Conservation (phyloP, 768 basidiomycete genomes). For the Boletellus sp. region DNA sequence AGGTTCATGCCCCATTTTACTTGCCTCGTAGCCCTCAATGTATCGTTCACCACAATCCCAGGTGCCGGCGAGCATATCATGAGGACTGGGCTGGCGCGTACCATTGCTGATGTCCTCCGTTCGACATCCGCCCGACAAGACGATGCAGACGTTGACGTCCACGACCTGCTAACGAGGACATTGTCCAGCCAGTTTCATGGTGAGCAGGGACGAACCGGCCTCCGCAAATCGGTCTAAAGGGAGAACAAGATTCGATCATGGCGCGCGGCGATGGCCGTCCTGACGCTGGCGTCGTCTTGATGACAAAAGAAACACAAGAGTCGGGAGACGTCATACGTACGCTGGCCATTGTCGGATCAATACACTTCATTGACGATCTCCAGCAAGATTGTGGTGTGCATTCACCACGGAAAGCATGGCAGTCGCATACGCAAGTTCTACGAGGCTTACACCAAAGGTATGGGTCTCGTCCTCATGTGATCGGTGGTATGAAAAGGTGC, state of each 20-base stretch:
- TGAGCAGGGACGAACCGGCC: constrained; percentile 28
- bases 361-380: not conserved
- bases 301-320: constrained; percentile 45
- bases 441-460: constrained; percentile 57
- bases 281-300: constrained; percentile 59
- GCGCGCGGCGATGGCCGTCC: constrained; percentile 42
- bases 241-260: constrained; percentile 32
- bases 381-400: constrained; percentile 76
- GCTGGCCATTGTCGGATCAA: not conserved
- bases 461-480: not conserved
- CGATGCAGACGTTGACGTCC: constrained; percentile 45
- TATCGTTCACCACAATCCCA: constrained; percentile 19
- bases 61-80: constrained; percentile 74
- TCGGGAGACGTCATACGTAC: constrained; percentile 26
- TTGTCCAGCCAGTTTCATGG: constrained; percentile 51
- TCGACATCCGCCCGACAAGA: constrained; percentile 9
- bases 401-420: constrained; percentile 86
- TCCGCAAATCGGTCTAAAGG: not conserved
- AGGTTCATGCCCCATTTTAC: constrained; percentile 21
- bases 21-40: too few species aligned
- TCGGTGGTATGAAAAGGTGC: not conserved
- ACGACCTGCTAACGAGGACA: constrained; percentile 45
- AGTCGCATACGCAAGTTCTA: constrained; percentile 61
- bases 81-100: constrained; percentile 50
- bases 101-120: constrained; percentile 46